Evolutionary conservation across 2,329 filamentous ascomycete species (phyloP), one percentile per base, ranked within the genome.

Genomic region (Paraphoma sp.): DNA sequence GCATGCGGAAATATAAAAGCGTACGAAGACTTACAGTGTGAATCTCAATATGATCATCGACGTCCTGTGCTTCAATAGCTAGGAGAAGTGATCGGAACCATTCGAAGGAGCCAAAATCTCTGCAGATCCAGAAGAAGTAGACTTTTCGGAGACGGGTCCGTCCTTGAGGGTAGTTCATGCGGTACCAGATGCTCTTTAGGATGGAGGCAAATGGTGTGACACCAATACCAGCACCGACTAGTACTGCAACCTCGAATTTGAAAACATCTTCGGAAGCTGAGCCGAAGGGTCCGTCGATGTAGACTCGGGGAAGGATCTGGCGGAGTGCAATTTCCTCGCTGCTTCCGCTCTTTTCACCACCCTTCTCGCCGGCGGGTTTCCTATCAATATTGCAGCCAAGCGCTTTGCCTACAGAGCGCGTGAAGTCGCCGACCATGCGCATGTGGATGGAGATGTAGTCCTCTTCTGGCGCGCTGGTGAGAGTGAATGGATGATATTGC

Each of bases 81-180:
- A 93, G 83, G 14, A 96, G 84, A 57, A 96, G 81, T 28, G 90
- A 93, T 48, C 91, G 85, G 83, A 95, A 95, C 92, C 92, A 96
- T 81, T 95, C 91, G 69, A 95, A 93, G 0, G 89, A 92, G 33
- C 89, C 91, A 71, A 94, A 94, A 77, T 95, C 91, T 76, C 91
- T 85, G 82, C 91, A 94, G 60, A 95, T 88, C 92, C 92, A 95
- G 84, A 95, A 93, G 82, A 95, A 95, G 81, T 95, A 96, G 23
- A 96, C 91, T 77, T 95, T 96, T 70, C 88, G 85, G 43, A 96
- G 83, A 4, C 90, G 84, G 2, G 90, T 93, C 79, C 89, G 90
- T 77, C 89, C 86, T 74, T 91, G 88, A 2, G 90, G 89, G 78
- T 92, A 93, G 83, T 93, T 94, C 89, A 94, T 93, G 48, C 91